Base-by-base conservation (phyloP, 1,284 basidiomycete species). In the Cutaneotrichosporon dermatis region DNA sequence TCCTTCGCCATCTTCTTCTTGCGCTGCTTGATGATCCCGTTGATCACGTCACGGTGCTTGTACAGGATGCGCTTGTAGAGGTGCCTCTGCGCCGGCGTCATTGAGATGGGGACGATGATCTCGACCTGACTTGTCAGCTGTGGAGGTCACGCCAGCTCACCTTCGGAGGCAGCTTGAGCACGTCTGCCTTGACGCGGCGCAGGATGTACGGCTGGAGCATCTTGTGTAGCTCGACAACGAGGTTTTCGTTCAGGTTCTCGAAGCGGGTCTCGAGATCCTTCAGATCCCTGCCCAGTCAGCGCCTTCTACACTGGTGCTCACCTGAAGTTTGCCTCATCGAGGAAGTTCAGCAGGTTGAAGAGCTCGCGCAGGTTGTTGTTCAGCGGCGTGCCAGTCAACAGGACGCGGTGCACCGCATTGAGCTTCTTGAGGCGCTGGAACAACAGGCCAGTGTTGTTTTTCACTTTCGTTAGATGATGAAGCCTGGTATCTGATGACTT, bases 361-460 rank as follows among this genome's bases (percentile, higher is more conserved):
- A 95, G 78, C 77, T 99, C 95, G 55, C 90, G 84, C 41, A 98
- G 87, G 70, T 96, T 98, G 79, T 98, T 98, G 76, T 99, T 97
- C 55, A 99, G 79, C 2, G 95, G 95, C 1, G 96, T 98, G 54
- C 92, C 93, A 13, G 94, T 96, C 84, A 98, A 88, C 55, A 98
- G 87, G 46, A 98, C 82, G 15, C 91, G 86, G 72, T 97, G 92
- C 3, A 85, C 80, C 39, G 84, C 85, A 39, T 87, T 87, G 56
- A 98, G 80, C 63, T 89, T 87, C 55, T 88, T 88, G 58, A 98
- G 80, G 58, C 88, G 87, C 69, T 82, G 86, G 81, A 94, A 96
- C 33, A 98, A 83, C 55, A 92, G 76, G 65, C 86, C 89, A 9
- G 77, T 81, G 63, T 94, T 89, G 64, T 73, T 75, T 65, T 94